Evolutionary conservation across 129 eudicot species (phyloP).

Genomic region (Deinandra increscens): DNA sequence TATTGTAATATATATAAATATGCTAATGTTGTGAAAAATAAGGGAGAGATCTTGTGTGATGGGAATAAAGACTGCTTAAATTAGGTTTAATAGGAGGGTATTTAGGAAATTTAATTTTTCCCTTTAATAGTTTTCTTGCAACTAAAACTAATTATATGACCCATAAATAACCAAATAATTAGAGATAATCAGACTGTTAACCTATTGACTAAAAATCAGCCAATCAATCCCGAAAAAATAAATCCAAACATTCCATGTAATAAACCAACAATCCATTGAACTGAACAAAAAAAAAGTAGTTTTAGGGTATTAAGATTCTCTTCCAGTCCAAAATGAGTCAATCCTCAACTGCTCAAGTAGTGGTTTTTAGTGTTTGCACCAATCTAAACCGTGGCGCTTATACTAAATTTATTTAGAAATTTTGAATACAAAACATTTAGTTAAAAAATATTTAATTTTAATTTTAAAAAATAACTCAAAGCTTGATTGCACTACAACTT

Average conservation of each 20-base stretch:
- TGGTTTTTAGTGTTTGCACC: constrained; percentile 1
- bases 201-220: background rate
- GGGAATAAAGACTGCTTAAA: constrained; percentile 20
- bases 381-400: background rate
- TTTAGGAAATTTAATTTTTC: background rate
- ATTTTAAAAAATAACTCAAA: background rate
- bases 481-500: background rate
- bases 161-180: background rate
- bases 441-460: background rate
- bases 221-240: background rate
- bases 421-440: background rate
- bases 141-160: background rate
- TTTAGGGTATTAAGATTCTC: background rate
- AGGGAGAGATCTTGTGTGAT: background rate
- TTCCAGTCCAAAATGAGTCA: background rate
- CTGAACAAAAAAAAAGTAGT: background rate
- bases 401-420: background rate
- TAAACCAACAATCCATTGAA: background rate
- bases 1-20: too few species aligned
- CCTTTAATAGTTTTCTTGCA: background rate
- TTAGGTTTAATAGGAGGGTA: background rate
- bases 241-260: background rate
- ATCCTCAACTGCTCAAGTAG: background rate
- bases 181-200: background rate
- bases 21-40: background rate